Evolutionary conservation across 352 stramenopile genomes (phyloP).

Genomic region (Phytophthora cactorum): DNA sequence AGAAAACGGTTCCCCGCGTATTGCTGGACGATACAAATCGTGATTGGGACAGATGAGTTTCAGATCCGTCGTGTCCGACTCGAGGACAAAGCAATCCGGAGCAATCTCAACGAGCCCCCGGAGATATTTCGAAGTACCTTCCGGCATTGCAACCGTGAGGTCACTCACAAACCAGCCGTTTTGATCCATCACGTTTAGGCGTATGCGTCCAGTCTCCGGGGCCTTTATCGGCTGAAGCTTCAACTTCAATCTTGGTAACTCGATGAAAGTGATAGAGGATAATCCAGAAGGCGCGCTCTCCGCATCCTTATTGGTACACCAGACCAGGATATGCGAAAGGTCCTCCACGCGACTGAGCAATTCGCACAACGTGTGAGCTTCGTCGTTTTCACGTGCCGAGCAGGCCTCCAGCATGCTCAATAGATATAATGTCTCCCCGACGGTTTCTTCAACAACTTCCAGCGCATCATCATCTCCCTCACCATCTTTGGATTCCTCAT

Average conservation of each 20-base stretch:
- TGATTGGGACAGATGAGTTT: conserved; percentile 85
- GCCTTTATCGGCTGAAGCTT: conserved; percentile 89
- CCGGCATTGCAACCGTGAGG: conserved; percentile 45
- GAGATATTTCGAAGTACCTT: conserved; percentile 57
- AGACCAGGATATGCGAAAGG: conserved; percentile 97
- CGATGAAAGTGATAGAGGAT: conserved; percentile 93
- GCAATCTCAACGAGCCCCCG: conserved; percentile 53
- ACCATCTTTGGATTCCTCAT: conserved; percentile 58
- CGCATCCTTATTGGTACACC: conserved; percentile 77
- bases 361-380: conserved; percentile 76
- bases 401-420: conserved; percentile 93
- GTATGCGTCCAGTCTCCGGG: conserved; percentile 49
- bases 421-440: conserved; percentile 88
- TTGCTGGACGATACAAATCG: conserved; percentile 79
- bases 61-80: conserved; percentile 81
- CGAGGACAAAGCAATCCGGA: conserved; percentile 72
- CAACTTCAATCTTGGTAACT: conserved; percentile 97
- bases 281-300: conserved; percentile 5
- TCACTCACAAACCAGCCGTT: conserved; percentile 88
- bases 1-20: conserved; percentile 83
- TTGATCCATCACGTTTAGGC: conserved; percentile 79
- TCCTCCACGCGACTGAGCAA: conserved; percentile 96
- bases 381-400: conserved; percentile 39
- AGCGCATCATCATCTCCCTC: conserved; percentile 57
- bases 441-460: conserved; percentile 64